Evolutionary conservation across 2,329 filamentous ascomycete species (phyloP).

Genomic region (Claviceps capensis): DNA sequence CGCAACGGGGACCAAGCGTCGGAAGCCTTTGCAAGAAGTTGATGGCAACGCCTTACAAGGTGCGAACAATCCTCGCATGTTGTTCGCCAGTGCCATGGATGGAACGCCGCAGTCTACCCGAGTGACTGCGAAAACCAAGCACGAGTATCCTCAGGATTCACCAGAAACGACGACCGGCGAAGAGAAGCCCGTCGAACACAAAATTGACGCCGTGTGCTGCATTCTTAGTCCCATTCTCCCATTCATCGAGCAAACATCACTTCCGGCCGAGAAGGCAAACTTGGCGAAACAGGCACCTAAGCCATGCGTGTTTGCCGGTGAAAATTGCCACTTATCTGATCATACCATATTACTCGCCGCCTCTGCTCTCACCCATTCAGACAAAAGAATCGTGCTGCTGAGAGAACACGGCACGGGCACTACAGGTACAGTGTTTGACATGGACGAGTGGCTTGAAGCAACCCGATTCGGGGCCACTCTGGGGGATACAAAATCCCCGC

Average conservation of each 20-base stretch:
- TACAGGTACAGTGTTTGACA: slow-evolving; percentile 17
- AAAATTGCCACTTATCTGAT: slow-evolving; percentile 24
- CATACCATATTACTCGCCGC: slow-evolving; percentile 28
- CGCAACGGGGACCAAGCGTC: slow-evolving; percentile 2
- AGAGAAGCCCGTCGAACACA: not conserved
- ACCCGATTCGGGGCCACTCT: slow-evolving; percentile 2
- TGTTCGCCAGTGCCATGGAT: not conserved
- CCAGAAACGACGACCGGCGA: not conserved
- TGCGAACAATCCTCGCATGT: not conserved
- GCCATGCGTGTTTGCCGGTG: slow-evolving; percentile 19
- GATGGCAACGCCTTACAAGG: slow-evolving; percentile 11
- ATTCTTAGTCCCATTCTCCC: not conserved
- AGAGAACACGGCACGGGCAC: slow-evolving; percentile 30
- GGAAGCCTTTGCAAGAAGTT: slow-evolving; percentile 12
- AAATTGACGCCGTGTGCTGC: not conserved
- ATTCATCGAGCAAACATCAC: not conserved
- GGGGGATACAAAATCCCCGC: not conserved
- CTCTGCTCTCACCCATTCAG: slow-evolving; percentile 22
- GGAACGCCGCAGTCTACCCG: not conserved
- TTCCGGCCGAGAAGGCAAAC: not conserved
- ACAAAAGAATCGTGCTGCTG: slow-evolving; percentile 25
- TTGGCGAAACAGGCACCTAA: not conserved
- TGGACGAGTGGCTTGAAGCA: slow-evolving; percentile 19
- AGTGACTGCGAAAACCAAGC: not conserved
- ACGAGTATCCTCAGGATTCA: not conserved